Base-by-base conservation (phyloP, 345 rosid genomes). In the Eucalyptus tenuipes region DNA sequence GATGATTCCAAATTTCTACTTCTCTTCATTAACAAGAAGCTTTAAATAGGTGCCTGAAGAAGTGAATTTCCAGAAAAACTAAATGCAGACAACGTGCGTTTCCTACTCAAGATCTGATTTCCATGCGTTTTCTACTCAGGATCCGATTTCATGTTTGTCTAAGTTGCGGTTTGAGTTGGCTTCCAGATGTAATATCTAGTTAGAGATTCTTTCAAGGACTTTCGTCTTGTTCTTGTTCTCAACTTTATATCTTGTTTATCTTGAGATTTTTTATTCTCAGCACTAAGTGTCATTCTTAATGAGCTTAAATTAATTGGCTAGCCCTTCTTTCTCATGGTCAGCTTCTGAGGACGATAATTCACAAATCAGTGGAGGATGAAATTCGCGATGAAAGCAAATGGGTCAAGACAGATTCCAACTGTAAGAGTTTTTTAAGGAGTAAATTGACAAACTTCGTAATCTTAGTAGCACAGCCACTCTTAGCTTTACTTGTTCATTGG, bases 361-460 rank as follows among this genome's bases (percentile, higher is more conserved):
- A 93, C 93, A 90, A 86, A 81, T 91, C 57, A 87, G 91, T 84
- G 52, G 85, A 94, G 20, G 94, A 93, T 80, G 95, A 92, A 93
- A 92, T 44, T 90, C 61, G 61, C 13, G 0, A 55, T 7, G 89
- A 66, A 42, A 88, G 89, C 49, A 96, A 96, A 95, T 96, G 99
- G 99, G 98, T 95, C 90, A 97, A 95, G 90, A 97, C 98, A 55
- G 97, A 97, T 94, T 94, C 98, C 86, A 97, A 96, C 88, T 96
- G 98, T 95, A 90, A 94, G 99, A 91, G 24, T 10, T 18, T 27
- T 42, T 22, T 27, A 27, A 59, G 31, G 31, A 59, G 66, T 25
- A 64, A 64, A 64, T 64, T n/a, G 75, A 64, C 33, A 16, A 31
- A 31, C 42, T 68, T 31, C 42, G 22, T 31, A 68, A 31, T 68